Conservation (phyloP, 305 asterid species). For the Striga hermonthica region DNA sequence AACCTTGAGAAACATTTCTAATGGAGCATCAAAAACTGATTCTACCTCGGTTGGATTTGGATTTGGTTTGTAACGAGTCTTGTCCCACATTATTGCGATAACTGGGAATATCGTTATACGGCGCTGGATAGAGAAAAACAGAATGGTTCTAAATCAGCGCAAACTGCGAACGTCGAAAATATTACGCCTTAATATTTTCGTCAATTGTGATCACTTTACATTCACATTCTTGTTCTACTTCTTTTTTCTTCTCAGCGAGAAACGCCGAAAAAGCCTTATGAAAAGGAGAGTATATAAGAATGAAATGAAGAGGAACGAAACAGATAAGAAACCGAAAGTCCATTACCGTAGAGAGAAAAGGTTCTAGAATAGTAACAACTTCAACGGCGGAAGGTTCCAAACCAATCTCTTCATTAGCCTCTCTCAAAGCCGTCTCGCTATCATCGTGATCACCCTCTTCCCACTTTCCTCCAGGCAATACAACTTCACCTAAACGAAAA, state of each 20-base stretch:
- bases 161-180: slow-evolving; percentile 1
- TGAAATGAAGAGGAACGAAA: too few species aligned
- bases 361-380: slow-evolving; percentile 61
- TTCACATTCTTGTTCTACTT: too few species aligned
- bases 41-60: slow-evolving; percentile 87
- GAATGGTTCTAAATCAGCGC: neutral
- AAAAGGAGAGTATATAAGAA: too few species aligned
- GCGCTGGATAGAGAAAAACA: slow-evolving; percentile 48
- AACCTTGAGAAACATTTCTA: slow-evolving; percentile 98
- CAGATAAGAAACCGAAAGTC: too few species aligned
- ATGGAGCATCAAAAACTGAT: slow-evolving; percentile 80
- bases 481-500: slow-evolving; percentile 63
- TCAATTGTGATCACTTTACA: too few species aligned
- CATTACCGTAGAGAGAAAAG: slow-evolving; percentile 56
- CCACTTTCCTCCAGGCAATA: slow-evolving; percentile 84
- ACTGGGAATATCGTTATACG: slow-evolving; percentile 93
- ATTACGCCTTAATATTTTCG: too few species aligned
- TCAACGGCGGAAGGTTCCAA: slow-evolving; percentile 64
- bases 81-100: slow-evolving; percentile 74
- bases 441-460: slow-evolving; percentile 58
- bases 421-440: slow-evolving; percentile 69
- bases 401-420: slow-evolving; percentile 86
- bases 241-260: too few species aligned
- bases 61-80: slow-evolving; percentile 54
- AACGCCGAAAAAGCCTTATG: too few species aligned